Evolutionary conservation across 768 basidiomycete species (phyloP), one percentile per base, ranked within the genome.

Genomic region (Tephrocybe sp.): DNA sequence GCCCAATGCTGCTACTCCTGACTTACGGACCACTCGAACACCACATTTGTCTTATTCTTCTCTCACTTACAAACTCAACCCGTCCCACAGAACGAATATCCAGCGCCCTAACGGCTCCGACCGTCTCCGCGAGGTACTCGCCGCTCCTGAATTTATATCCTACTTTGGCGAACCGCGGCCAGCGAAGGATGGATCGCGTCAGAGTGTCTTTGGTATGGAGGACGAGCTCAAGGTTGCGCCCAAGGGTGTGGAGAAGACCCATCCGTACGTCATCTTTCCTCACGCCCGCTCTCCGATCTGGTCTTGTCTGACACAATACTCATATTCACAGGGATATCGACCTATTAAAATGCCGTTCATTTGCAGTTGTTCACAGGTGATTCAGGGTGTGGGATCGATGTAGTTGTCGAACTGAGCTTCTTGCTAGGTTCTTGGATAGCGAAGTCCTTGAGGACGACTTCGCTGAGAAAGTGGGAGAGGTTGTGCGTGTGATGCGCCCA

Each of bases 191-290:
- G 87, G 89, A 14, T 68, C 72, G 49, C 70, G 84, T 45, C 78
- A 79, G 62, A 96, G 77, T 61, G 81, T 99, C 1, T 99, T 95
- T 65, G 95, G 96, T 0, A 64, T 68, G 49, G 92, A 95, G 2
- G 94, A 92, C 58, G 86, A 92, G 63, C 71, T 97, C 26, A 98
- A 97, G 71, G 83, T 82, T 0, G 91, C 93, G 5, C 95, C 95
- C 1, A 98, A 97, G 62, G 95, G 93, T 0, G 70, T 96, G 8
- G 80, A 81, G 45, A 98, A 93, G 68, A 77, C 77, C 26, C 93
- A 98, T 64, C 74, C 75, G 89, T 90, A 49, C 14, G 76, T 60
- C 35, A 26, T 26, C 7, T 26, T 45, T 12, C 16, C 13, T 34
- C 20, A 20, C 22, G 5, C 9, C 30, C 7, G 34, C n/a, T 33